Conservation (phyloP, 345 rosid species). For the Corymbia maculata region DNA sequence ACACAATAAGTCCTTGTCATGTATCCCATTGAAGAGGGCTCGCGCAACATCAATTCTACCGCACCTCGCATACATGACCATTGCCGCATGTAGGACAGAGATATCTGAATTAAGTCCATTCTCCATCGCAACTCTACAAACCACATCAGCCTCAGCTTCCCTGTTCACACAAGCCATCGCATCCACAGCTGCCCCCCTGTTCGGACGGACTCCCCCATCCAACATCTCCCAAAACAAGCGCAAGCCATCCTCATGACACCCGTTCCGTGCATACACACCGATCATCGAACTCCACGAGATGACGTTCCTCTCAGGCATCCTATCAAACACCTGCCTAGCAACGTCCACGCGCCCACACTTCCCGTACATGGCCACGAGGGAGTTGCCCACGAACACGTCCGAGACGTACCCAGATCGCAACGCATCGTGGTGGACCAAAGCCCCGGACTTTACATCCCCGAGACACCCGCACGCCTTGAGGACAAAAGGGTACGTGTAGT, state of each 20-base stretch:
- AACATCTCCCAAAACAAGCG: slow-evolving; percentile 19
- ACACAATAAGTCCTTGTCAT: slow-evolving; percentile 12
- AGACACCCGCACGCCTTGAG: slow-evolving; percentile 28
- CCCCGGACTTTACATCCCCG: slow-evolving; percentile 2
- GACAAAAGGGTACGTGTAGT: slow-evolving; percentile 27
- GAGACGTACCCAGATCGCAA: slow-evolving; percentile 12
- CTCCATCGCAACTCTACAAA: slow-evolving; percentile 4
- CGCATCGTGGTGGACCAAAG: slow-evolving; percentile 15
- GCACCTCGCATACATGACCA: slow-evolving; percentile 9
- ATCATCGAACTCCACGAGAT: slow-evolving; percentile 24
- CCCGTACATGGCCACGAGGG: slow-evolving; percentile 33
- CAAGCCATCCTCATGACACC: slow-evolving; percentile 8
- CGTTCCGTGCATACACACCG: slow-evolving; percentile 7
- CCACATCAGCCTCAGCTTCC: slow-evolving; percentile 6
- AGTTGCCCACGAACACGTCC: slow-evolving; percentile 15
- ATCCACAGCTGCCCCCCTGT: slow-evolving; percentile 5
- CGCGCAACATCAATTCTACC: slow-evolving; percentile 16
- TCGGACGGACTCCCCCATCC: slow-evolving; percentile 5
- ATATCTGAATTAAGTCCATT: slow-evolving; percentile 12
- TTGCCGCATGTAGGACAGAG: slow-evolving; percentile 8
- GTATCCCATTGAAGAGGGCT: slow-evolving; percentile 8
- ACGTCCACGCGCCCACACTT: slow-evolving; percentile 6
- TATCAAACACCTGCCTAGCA: slow-evolving; percentile 14
- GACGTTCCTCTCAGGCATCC: slow-evolving; percentile 16
- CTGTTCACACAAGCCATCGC: slow-evolving; percentile 10